These are phyloP conservation scores for Alternaria longipes DNA, from an alignment of 2,329 filamentous ascomycete species.

Conservation along the genomic window DNA sequence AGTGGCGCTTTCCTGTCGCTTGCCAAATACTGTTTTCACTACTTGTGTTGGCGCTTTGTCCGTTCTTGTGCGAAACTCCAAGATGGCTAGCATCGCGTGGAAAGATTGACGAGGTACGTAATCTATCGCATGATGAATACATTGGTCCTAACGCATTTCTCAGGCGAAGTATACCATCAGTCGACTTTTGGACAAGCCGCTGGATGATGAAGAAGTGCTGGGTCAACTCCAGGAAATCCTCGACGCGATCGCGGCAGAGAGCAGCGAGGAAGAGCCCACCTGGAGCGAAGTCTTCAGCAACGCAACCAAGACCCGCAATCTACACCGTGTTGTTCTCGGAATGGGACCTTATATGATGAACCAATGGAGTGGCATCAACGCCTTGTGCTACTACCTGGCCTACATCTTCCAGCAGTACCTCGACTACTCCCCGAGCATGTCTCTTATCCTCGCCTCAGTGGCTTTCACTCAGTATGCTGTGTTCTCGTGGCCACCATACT, in stretches of 20 bases:
- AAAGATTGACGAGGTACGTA: slow-evolving; percentile 32
- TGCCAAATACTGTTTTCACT: slow-evolving; percentile 66
- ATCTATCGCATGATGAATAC: no score
- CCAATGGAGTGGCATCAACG: slow-evolving; percentile 47
- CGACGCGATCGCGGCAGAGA: slow-evolving; percentile 43
- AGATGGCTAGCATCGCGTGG: slow-evolving; percentile 50
- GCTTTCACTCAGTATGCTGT: slow-evolving; percentile 57
- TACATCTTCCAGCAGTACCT: slow-evolving; percentile 52
- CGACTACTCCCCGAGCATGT: slow-evolving; percentile 40
- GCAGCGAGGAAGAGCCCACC: slow-evolving; percentile 41
- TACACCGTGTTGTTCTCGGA: slow-evolving; percentile 50
- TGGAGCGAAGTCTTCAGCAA: slow-evolving; percentile 52
- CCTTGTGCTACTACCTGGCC: slow-evolving; percentile 51
- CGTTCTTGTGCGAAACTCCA: slow-evolving; percentile 52
- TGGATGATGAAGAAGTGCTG: slow-evolving; percentile 44
- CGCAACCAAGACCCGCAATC: slow-evolving; percentile 46
- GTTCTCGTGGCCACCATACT: slow-evolving; percentile 53
- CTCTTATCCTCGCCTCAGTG: slow-evolving; percentile 48
- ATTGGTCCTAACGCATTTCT: not conserved
- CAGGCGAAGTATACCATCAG: slow-evolving; percentile 34
- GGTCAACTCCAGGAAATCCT: slow-evolving; percentile 51
- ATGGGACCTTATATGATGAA: slow-evolving; percentile 54
- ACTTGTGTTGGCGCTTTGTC: slow-evolving; percentile 59
- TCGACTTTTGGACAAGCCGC: slow-evolving; percentile 43
- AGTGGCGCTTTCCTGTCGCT: slow-evolving; percentile 60